These are phyloP conservation scores for Leishmania lainsoni DNA, from an alignment of 208 protist species.

Conservation along the genomic window DNA sequence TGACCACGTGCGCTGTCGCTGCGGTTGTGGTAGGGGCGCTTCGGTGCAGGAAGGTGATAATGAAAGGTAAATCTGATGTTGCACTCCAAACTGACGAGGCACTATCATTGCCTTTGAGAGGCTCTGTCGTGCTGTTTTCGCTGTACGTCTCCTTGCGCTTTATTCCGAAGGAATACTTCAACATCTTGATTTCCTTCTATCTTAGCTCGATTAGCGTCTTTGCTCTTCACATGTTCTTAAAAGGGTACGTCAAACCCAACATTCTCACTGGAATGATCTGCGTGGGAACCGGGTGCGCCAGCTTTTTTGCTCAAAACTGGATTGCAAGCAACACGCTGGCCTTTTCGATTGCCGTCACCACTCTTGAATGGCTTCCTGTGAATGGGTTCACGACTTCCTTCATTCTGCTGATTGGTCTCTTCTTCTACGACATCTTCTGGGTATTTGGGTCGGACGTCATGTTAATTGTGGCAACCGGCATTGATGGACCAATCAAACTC, in stretches of 20 bases:
- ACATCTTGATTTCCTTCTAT: constrained; percentile 70
- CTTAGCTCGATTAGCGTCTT: constrained; percentile 72
- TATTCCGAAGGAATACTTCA: constrained; percentile 80
- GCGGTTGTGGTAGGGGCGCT: constrained; percentile 50
- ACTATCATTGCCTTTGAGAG: constrained; percentile 69
- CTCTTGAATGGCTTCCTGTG: constrained; percentile 61
- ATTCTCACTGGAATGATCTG: constrained; percentile 75
- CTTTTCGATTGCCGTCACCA: constrained; percentile 85
- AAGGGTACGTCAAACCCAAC: constrained; percentile 53
- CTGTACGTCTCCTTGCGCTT: constrained; percentile 81
- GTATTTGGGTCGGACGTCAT: constrained; percentile 98
- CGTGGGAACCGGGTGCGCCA: constrained; percentile 50
- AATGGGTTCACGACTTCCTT: constrained; percentile 67
- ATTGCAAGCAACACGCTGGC: constrained; percentile 95
- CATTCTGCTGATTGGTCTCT: constrained; percentile 90
- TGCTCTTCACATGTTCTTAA: constrained; percentile 63
- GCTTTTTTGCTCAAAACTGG: constrained; percentile 91
- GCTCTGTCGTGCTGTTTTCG: constrained; percentile 80
- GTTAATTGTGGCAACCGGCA: constrained; percentile 94
- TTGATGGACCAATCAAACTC: constrained; percentile 97
- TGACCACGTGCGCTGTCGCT: constrained; percentile 48
- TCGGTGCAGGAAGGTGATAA: constrained; percentile 44
- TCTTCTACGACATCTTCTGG: constrained; percentile 98
- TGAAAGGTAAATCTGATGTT: constrained; percentile 31
- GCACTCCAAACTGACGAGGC: constrained; percentile 63